Base-by-base conservation (phyloP, 768 basidiomycete species). In the Rhizopogon rudus region DNA sequence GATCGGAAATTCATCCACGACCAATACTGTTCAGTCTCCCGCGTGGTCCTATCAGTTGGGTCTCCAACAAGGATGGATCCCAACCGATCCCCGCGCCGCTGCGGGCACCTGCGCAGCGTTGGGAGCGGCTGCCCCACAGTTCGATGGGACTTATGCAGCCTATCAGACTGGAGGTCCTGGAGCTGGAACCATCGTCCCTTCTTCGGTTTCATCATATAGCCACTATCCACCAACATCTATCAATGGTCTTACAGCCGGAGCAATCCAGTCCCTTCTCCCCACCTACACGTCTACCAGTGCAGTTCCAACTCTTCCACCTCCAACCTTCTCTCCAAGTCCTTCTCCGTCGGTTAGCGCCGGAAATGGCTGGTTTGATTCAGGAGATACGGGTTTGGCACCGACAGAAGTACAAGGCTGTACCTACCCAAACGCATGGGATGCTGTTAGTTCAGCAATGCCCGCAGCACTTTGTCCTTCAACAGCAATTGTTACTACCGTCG, bases 1-100 rank as follows among this genome's bases (percentile, higher is more conserved):
- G 75, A 81, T 89, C 50, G 87, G 84, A 52, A 80, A 79, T 60
- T 83, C 82, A 2, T 73, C 78, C 37, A 71, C 48, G 20, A 65
- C 77, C 28, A 78, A 77, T 45, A 74, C 61, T 4, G 76, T 82
- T 5, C 70, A 78, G 57, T 65, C 79, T 7, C 84, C 86, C 0
- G 71, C 84, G 59, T 90, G 88, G 88, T 83, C 83, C 17, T 89
- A 88, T 71, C 71, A 81, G 63, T 81, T 86, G 65, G 78, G 82
- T 8, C 81, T 93, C 46, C 72, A 80, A 56, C 76, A 88, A 52
- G 92, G 91, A 29, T 92, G 87, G 84, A 82, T 92, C 40, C 89
- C 91, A 6, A 65, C 67, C 1, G 87, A 93, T 75, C 91, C 91
- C 16, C 76, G 90, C 43, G 68, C 61, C 5, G 79, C 83, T 25